Evolutionary conservation across 2,329 filamentous ascomycete species (phyloP), one percentile per base, ranked within the genome.

Genomic region (Talaromyces sp.): DNA sequence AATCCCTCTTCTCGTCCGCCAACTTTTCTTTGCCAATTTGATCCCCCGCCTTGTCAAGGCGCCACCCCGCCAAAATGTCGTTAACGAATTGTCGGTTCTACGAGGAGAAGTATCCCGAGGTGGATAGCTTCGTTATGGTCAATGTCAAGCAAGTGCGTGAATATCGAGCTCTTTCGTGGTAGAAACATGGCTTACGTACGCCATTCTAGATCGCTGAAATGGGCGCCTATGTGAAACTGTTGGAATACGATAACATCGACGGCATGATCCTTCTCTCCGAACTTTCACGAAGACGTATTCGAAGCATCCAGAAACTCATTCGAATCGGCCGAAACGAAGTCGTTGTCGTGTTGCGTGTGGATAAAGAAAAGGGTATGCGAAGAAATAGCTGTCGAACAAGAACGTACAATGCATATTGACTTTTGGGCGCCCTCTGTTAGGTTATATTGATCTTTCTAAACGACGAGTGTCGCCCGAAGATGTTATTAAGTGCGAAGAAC

Each of bases 81-180:
- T 86, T 96, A 81, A 94, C 89, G 75, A 96, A 96, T 80, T 96
- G 89, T 78, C 91, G 91, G 71, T 97, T 95, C 79, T 97, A 96
- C 77, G 91, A 96, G 83, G 91, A 96, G 80, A 96, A 96, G 79
- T 97, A 89, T 72, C 91, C 91, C 60, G 94, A 97, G 83, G 93
- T 99, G 75, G 94, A 99, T 80, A 96, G 91, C 83, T 97, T 97
- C 79, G 95, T 99, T 74, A 99, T 99, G 94, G 94, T 99, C 75
- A 99, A 97, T 78, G 94, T 97, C 70, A 96, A 96, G 85, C 91
- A 96, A 87, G 89, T 92, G 74, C 43, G 70, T 57, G 36, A 15
- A n/a, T 19, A 25, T 33, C 21, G 1, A 37, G 22, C 13, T 53
- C 8, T 56, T 51, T 59, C 36, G 25, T 46, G 17, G 43, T 57